Evolutionary conservation across 2,329 filamentous ascomycete genomes (phyloP).

Genomic region (Akanthomyces uredinophilus): DNA sequence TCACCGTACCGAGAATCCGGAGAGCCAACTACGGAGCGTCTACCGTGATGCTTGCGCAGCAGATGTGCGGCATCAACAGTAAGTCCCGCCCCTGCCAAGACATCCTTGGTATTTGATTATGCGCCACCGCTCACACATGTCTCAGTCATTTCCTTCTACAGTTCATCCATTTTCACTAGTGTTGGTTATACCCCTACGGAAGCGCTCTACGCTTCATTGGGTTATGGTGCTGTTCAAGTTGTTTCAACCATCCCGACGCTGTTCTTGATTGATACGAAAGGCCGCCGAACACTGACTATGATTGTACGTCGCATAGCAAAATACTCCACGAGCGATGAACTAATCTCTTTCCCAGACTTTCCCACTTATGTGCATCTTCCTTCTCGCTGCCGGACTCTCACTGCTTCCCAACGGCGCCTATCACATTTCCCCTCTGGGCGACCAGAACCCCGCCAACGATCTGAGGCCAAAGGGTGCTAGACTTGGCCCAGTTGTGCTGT

Average conservation of each 20-base stretch:
- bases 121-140: background rate
- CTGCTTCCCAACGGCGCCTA: constrained; percentile 19
- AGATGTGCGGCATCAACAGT: constrained; percentile 47
- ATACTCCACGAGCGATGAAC: background rate
- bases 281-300: constrained; percentile 23
- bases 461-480: constrained; percentile 17
- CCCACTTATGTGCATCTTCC: constrained; percentile 25
- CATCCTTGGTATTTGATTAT: constrained; percentile 30
- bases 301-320: constrained; percentile 17
- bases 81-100: constrained; percentile 24
- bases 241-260: constrained; percentile 26
- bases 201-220: constrained; percentile 41
- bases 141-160: constrained; percentile 62
- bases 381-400: constrained; percentile 23
- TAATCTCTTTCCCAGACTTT: constrained; percentile 20
- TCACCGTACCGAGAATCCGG: constrained; percentile 62
- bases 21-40: constrained; percentile 70
- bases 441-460: constrained; percentile 16
- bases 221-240: constrained; percentile 45
- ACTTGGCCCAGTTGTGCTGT: constrained; percentile 19
- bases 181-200: constrained; percentile 48
- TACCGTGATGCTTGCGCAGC: constrained; percentile 72
- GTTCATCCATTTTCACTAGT: constrained; percentile 51
- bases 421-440: constrained; percentile 12
- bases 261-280: constrained; percentile 27